Base-by-base conservation (phyloP, 2,329 filamentous ascomycete genomes). In the Parafenestella ontariensis region DNA sequence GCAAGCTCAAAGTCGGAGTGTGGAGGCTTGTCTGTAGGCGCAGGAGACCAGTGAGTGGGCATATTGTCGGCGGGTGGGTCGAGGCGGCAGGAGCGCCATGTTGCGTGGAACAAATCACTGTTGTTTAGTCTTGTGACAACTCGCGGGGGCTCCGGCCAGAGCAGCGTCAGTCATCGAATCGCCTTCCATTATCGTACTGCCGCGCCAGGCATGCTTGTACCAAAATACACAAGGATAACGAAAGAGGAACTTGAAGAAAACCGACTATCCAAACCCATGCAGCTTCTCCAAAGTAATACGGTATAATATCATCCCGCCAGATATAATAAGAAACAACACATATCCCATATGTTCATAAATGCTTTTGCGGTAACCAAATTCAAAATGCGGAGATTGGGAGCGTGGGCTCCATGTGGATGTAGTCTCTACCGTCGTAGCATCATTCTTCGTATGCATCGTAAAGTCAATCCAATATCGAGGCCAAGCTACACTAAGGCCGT, bases 401-500 rank as follows among this genome's bases (percentile, higher is more conserved):
- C 61, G 68, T 58, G 70, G 59, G 70, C 71, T 13, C 66, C 66
- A 54, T 66, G 51, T 68, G 62, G 64, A 64, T 73, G 64, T 73
- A 69, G 61, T 73, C 67, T 76, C 73, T 76, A 76, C 72, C 64
- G 65, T 73, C 72, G 70, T 74, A 68, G 72, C 71, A 70, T 74
- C 72, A 72, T 74, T 73, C 72, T 69, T 74, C 72, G 70, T 74
- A 74, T 71, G 65, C 71, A 69, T 74, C 72, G 66, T 71, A 69
- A 71, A 64, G 62, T 41, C 66, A 66, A 69, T 73, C 69, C 69
- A 62, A 63, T 56, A 42, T 62, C 46, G 54, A 58, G 65, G 65
- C 66, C 66, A 64, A 59, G 51, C 55, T 56, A 53, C 49, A 59
- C 42, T 57, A 56, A 66, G 70, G 71, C 71, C 71, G 71, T 72